Evolutionary conservation across 2,329 filamentous ascomycete species (phyloP), one percentile per base, ranked within the genome.

Genomic region (Claviceps purpurea): DNA sequence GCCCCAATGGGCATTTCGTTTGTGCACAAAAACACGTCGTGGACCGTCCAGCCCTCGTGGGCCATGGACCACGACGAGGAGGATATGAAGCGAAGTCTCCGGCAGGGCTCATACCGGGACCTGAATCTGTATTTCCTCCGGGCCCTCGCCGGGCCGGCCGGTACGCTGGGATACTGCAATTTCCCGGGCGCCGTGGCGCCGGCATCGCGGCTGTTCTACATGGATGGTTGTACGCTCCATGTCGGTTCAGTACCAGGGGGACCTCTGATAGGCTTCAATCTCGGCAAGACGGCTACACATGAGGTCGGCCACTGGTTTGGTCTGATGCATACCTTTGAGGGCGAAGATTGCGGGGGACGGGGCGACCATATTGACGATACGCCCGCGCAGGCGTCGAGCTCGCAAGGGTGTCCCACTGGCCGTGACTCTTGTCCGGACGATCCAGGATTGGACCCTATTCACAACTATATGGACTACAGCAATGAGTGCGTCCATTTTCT

Each of bases 41-140:
- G 63, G 56, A 73, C 72, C 40, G 58, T 74, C 59, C 73, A 77
- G 64, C 47, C 59, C 22, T 62, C 59, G 53, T 77, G 73, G 73
- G 68, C 70, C 24, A 70, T 66, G 44, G 46, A 69, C 56, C 52
- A 53, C 22, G 56, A 60, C 49, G 43, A 45, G 24, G 67, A 73
- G 58, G 59, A 57, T 34, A 74, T 74, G 71, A 73, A 73, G 66
- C 59, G 58, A 40, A 56, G 65, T 26, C 66, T 74, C 44, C 68
- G 69, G 55, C 66, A 69, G 61, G 68, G 68, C 51, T 62, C 54
- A 48, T 70, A 70, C 57, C 42, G 58, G 2, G 64, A 69, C 52
- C 66, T 75, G 34, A 75, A 75, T 63, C 26, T 75, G 42, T 74
- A 73, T 65, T 71, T 73, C 60, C 61, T 70, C 49, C 59, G 61